Conservation (phyloP, 2,329 filamentous ascomycete species). For the Alternaria rosae region DNA sequence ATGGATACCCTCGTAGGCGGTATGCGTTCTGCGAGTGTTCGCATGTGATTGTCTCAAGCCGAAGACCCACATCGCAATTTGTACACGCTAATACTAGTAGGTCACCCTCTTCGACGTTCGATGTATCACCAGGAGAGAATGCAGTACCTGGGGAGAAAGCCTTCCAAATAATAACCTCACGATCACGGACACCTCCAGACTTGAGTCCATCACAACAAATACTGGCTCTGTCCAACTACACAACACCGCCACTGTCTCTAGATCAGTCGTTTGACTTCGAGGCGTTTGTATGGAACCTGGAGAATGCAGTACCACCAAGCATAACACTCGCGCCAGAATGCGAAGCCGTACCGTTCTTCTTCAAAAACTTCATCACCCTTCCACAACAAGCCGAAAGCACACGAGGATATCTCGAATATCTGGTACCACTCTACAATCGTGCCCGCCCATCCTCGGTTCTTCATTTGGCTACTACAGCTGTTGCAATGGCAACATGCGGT, state of each 20-base stretch:
- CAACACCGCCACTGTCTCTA: constrained; percentile 19
- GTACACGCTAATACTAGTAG: constrained; percentile 26
- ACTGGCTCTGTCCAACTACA: constrained; percentile 26
- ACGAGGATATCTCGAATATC: constrained; percentile 49
- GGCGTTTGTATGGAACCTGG: constrained; percentile 42
- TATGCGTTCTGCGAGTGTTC: neutral
- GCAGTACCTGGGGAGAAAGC: constrained; percentile 3
- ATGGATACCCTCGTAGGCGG: neutral
- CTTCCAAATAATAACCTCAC: constrained; percentile 16
- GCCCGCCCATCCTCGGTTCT: constrained; percentile 46
- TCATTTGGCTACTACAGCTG: constrained; percentile 50
- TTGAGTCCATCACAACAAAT: constrained; percentile 27
- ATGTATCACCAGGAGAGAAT: constrained; percentile 20
- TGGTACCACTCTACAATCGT: constrained; percentile 49
- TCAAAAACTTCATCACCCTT: constrained; percentile 51
- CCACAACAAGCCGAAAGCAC: constrained; percentile 49
- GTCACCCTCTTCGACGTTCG: constrained; percentile 30
- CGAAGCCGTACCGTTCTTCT: constrained; percentile 52
- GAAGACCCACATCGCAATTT: neutral
- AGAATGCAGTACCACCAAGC: constrained; percentile 33
- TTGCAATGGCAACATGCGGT: constrained; percentile 48
- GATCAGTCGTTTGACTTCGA: constrained; percentile 33
- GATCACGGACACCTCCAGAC: constrained; percentile 21
- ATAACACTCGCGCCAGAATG: constrained; percentile 44
- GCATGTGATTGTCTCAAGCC: neutral